Evolutionary conservation across 495 filamentous ascomycete species (phyloP).

Genomic region (Staphylotrichum longicolle): DNA sequence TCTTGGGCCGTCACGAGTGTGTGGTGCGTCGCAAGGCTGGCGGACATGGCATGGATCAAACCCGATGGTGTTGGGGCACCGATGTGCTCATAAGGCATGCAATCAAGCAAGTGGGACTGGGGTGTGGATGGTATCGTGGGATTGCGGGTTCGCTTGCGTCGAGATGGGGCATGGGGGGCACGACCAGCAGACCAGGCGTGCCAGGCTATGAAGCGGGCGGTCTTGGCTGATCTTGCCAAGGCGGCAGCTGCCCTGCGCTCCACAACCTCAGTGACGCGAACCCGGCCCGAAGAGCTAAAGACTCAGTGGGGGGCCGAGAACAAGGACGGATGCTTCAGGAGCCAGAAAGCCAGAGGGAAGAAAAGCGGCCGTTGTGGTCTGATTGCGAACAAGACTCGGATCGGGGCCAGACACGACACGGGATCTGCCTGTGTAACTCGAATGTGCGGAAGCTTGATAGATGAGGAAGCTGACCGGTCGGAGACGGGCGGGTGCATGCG

Average conservation of each 20-base stretch:
- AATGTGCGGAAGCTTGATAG: background rate
- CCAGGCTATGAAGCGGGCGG: background rate
- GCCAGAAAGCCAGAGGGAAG: background rate
- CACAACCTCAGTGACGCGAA: slow-evolving; percentile 10
- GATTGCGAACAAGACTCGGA: background rate
- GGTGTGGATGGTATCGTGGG: background rate
- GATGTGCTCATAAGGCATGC: slow-evolving; percentile 14
- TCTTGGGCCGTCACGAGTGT: slow-evolving; percentile 11
- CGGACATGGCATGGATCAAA: slow-evolving; percentile 24
- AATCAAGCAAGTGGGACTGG: background rate
- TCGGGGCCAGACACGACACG: background rate
- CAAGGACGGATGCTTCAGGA: no score
- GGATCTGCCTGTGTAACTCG: background rate
- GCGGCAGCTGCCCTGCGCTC: slow-evolving; percentile 19
- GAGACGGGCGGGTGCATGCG: background rate
- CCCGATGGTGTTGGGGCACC: background rate
- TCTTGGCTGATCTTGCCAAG: slow-evolving; percentile 27
- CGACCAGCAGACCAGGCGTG: background rate
- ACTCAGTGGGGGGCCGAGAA: background rate
- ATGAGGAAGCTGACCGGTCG: background rate
- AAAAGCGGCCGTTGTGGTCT: background rate
- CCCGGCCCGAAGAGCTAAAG: background rate
- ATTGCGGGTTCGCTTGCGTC: background rate
- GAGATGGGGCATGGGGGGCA: background rate
- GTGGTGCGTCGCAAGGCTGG: background rate